A percentile compares a stretch with the other conserved stretches of the same genome.
phyloP scores from a whole-genome alignment of 768 basidiomycete genomes.

The Phaeotremella fagi region DNA sequence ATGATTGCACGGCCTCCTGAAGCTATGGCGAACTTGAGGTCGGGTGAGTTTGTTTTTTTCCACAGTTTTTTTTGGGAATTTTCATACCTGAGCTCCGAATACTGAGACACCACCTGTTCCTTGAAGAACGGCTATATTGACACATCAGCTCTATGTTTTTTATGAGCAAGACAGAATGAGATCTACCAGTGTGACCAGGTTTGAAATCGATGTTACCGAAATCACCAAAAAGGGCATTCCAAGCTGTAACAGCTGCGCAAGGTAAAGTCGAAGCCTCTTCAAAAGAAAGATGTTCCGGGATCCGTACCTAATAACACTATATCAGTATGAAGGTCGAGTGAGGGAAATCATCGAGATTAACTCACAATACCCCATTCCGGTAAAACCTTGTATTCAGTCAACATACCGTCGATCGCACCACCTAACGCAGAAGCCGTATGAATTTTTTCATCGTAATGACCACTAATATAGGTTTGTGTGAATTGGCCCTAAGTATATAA shows the following conservation, averaged over 20 bases:
- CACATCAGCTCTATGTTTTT: background rate
- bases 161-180: background rate
- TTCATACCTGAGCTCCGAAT: constrained; percentile 20
- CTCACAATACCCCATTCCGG: background rate
- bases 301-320: background rate
- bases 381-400: background rate
- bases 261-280: constrained; percentile 18
- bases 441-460: background rate
- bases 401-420: background rate
- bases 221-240: constrained; percentile 20
- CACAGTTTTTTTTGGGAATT: too few species aligned
- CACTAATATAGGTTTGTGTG: background rate
- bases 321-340: too few species aligned
- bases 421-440: background rate
- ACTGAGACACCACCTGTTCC: constrained; percentile 28
- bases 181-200: constrained; percentile 10
- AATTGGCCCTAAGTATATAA: background rate
- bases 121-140: constrained; percentile 14
- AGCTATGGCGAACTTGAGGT: constrained; percentile 22
- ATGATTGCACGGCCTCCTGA: constrained; percentile 16
- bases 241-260: constrained; percentile 27
- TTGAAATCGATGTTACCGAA: constrained; percentile 6
- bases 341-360: background rate
- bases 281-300: background rate
- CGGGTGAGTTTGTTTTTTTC: too few species aligned